These are phyloP conservation scores for Coprinopsis strossmayeri DNA, from an alignment of 768 basidiomycete species.

Conservation along the genomic window DNA sequence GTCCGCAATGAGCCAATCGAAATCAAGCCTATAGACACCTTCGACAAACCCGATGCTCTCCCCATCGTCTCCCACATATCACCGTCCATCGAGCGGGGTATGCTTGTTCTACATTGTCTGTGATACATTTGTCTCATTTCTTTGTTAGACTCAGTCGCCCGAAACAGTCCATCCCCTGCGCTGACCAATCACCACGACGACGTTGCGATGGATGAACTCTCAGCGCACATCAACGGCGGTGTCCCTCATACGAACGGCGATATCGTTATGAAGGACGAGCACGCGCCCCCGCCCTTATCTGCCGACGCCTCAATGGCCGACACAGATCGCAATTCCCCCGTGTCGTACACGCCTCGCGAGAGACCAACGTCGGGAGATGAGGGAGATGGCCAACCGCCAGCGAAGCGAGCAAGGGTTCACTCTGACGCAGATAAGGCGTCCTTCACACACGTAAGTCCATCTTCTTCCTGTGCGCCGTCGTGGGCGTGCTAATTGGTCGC, in stretches of 20 bases:
- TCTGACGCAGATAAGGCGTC: constrained; percentile 75
- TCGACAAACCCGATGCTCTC: constrained; percentile 8
- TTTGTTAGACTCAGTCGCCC: constrained; percentile 36
- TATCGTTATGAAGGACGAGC: constrained; percentile 35
- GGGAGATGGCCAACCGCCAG: constrained; percentile 67
- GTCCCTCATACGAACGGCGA: constrained; percentile 29
- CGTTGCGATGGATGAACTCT: constrained; percentile 50
- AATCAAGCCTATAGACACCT: constrained; percentile 36
- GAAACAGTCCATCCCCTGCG: background rate
- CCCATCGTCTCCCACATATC: constrained; percentile 38
- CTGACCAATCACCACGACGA: constrained; percentile 29
- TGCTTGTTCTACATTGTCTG: constrained; percentile 23
- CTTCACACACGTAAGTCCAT: constrained; percentile 46
- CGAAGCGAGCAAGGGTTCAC: constrained; percentile 71
- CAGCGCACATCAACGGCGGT: constrained; percentile 27
- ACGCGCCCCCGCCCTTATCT: constrained; percentile 28
- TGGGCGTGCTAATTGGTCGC: constrained; percentile 47
- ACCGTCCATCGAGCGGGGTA: constrained; percentile 38
- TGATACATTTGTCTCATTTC: constrained; percentile 16
- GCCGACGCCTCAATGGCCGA: constrained; percentile 34
- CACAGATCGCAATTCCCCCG: constrained; percentile 23
- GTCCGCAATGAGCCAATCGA: constrained; percentile 54
- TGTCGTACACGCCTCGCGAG: constrained; percentile 28
- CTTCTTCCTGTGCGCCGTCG: constrained; percentile 41
- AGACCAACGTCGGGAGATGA: constrained; percentile 37